phyloP scores from a whole-genome alignment of 306 rosid species.

The Trifolium dubium region DNA sequence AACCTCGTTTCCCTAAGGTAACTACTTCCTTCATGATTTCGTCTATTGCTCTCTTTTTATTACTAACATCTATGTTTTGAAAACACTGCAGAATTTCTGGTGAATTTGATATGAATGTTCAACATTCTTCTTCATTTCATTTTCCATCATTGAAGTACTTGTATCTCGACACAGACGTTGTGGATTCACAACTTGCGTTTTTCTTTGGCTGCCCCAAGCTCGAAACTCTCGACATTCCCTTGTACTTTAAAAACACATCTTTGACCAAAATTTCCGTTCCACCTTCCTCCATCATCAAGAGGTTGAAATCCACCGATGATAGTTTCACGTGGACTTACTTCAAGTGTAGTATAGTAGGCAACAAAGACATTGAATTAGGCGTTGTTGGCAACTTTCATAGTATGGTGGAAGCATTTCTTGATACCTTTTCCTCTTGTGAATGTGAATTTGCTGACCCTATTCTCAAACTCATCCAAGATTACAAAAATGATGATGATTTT shows the following conservation, averaged over 20 bases:
- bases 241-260: no score
- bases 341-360: no score
- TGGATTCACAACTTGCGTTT: not conserved
- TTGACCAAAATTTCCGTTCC: not conserved
- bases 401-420: not conserved
- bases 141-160: not conserved
- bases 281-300: not conserved
- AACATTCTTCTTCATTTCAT: not conserved
- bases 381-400: not conserved
- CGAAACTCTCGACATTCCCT: not conserved
- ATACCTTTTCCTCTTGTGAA: not conserved
- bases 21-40: no score
- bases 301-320: not conserved
- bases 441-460: not conserved
- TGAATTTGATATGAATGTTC: not conserved
- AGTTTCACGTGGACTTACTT: not conserved
- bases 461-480: not conserved
- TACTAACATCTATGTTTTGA: no score
- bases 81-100: not conserved
- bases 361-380: not conserved
- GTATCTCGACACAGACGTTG: not conserved
- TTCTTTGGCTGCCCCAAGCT: conserved; percentile 1
- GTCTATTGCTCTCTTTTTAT: no score
- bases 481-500: not conserved
- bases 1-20: not conserved